Evolutionary conservation across 139 green algal genomes (phyloP), one percentile per base, ranked within the genome.

Genomic region (Chlamydomonas sp.): DNA sequence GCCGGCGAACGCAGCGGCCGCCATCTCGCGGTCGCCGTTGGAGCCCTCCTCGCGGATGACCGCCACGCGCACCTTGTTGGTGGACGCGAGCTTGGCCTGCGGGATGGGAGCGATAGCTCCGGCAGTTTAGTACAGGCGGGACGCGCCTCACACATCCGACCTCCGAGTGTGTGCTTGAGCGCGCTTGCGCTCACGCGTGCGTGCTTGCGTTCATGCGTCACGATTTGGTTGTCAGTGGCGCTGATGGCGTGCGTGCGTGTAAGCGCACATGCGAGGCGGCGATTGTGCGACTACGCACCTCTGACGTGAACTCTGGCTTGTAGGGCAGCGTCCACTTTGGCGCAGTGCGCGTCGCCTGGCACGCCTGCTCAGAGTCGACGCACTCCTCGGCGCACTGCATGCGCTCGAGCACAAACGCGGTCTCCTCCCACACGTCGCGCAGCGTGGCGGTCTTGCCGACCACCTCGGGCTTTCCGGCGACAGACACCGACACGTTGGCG

Each of bases 11-110:
- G 96, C 73, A 5, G 92, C 93, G 0, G 93, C 89, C 0, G 89
- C 83, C 95, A 99, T 99, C 83, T 99, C 95, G 22, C 95, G 74
- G 79, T 99, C 95, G 28, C 95, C 95, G 72, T 99, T 99, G 85
- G 69, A 88, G 72, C 95, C 95, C 79, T 99, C 95, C 78, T 98
- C 95, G 8, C 95, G 84, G n/a, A 97, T 76, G 63, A 99, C 77
- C 6, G 91, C 91, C 58, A 98, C 91, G 6, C 82, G 75, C 5
- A 86, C 77, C 82, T 90, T 92, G 69, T 89, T 73, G 0, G 75
- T 67, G 34, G 70, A 73, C 1, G 54, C 65, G 31, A 97, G 78
- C 73, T 85, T 80, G 48, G n/a, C 87, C 82, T 0, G 69, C 65
- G 43, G 71, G 64, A n/a, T n/a, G n/a, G n/a, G n/a, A n/a, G n/a